Evolutionary conservation across 1,284 basidiomycete genomes (phyloP), one percentile per base, ranked within the genome.

Genomic region (Tranzscheliella williamsii): DNA sequence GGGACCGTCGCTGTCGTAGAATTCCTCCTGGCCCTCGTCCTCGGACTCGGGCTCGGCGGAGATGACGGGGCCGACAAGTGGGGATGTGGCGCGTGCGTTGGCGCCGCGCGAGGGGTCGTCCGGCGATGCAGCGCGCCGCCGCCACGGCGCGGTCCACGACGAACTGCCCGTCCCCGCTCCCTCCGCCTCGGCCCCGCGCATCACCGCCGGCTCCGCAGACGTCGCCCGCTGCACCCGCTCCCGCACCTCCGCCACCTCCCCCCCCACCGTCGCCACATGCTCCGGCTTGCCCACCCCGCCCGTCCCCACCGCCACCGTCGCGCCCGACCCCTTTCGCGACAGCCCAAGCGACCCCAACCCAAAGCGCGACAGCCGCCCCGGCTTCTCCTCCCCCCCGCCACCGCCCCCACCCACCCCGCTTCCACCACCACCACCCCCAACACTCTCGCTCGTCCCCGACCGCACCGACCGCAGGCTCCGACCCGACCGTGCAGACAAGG

Each of bases 401-500:
- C 32, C 52, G 17, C 37, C 46, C 0, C 3, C 31, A 5, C 12
- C 23, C 11, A 47, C 18, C 29, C 29, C 12, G 48, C 42, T 23
- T 47, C 41, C 24, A 52, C 55, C 26, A 37, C 46, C 29, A 17
- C 33, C 45, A 24, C 51, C 42, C 34, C 46, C 29, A 17, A 30
- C 45, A 24, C 51, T 41, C 17, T 70, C 54, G 13, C 56, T 54
- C 9, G 65, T 58, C 12, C 40, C 62, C 24, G 63, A 16, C 20
- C 42, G 37, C 1, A 61, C 45, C 46, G 51, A 46, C 37, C 41
- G 26, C 48, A 64, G 20, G 29, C 54, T 39, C 23, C 49, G 47
- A 36, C 96, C 93, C 0, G 90, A 93, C 1, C 90, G 85, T 2
- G 94, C 93, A 41, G 89, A 92, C 24, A 97, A 83, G 0, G 93